These are phyloP conservation scores for Pichia paraexigua DNA, from an alignment of 805 yeast species.

Conservation along the genomic window DNA sequence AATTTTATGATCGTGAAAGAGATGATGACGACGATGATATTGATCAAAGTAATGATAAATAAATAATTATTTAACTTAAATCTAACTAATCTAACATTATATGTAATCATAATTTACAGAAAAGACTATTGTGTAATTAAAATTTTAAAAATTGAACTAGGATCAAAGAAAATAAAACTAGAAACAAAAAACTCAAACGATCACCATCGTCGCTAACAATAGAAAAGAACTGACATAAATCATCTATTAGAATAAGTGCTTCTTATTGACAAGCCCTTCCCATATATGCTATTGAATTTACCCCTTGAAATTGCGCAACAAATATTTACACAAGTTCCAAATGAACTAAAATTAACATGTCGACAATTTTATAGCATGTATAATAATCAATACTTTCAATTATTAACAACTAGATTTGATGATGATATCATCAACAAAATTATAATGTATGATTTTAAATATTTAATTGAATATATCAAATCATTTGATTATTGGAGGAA, in stretches of 20 bases:
- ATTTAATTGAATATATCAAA: slow-evolving; percentile 23
- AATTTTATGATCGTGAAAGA: slow-evolving; percentile 88
- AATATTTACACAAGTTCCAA: slow-evolving; percentile 23
- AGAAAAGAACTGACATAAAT: too few species aligned
- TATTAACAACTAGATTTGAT: slow-evolving; percentile 27
- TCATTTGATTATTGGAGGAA: slow-evolving; percentile 32
- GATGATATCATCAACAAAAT: slow-evolving; percentile 18
- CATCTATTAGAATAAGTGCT: too few species aligned
- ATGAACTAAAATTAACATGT: slow-evolving; percentile 25
- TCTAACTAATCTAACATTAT: not conserved
- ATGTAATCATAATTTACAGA: not conserved
- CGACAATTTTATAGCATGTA: slow-evolving; percentile 36
- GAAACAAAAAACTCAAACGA: not conserved
- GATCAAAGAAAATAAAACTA: not conserved
- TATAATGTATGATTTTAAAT: slow-evolving; percentile 18
- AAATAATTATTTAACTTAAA: not conserved
- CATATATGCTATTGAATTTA: slow-evolving; percentile 12
- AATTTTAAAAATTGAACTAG: not conserved
- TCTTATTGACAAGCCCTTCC: too few species aligned
- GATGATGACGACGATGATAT: slow-evolving; percentile 32
- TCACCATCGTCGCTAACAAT: not conserved
- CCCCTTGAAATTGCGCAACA: slow-evolving; percentile 24
- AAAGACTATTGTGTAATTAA: not conserved
- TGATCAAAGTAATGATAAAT: slow-evolving; percentile 4
- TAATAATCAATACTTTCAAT: slow-evolving; percentile 40